Base-by-base conservation (phyloP, 352 stramenopile genomes). In the Pythium utonaiense region DNA sequence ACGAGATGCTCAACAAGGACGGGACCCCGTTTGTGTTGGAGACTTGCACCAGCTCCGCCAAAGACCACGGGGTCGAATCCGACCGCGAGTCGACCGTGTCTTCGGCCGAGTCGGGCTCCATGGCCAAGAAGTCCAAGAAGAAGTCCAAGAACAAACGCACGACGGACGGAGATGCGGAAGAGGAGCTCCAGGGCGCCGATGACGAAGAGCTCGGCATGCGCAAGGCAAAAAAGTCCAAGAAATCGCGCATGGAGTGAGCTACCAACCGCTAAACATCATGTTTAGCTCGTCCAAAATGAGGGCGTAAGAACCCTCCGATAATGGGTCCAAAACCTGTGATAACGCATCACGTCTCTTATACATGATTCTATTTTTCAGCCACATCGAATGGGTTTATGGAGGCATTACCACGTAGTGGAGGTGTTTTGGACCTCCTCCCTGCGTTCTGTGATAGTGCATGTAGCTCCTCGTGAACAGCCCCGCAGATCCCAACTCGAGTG, bases 1-100 rank as follows among this genome's bases (percentile, higher is more conserved):
- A 93, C 66, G 71, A 87, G 17, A 98, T 98, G 80, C 82, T 78
- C 58, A 58, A 65, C 60, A 79, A 73, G 41, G 50, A 65, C 47
- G 50, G 55, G 14, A 66, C 60, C 34, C 45, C 53, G 8, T 66
- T 60, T 25, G 22, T 57, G 10, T 38, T 57, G 3, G 52, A 60
- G n/a, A 14, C 21, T 14, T 31, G 22, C 19, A 24, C 14, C 14
- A 17, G 16, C 55, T 14, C 21, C 25, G 49, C 19, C 30, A 34
- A 17, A 42, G 50, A 13, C 38, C 14, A 25, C 30, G 61, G 42
- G 19, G 36, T 16, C 4, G 42, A 54, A 2, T 58, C 49, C 2
- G 47, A 47, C 13, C 38, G 16, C 7, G 48, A 65, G 24, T 57
- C 62, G 22, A 60, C 53, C 17, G 56, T 56, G 13, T 62, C 56